Conservation (phyloP, 2,329 filamentous ascomycete genomes). For the Beauveria caledonica region DNA sequence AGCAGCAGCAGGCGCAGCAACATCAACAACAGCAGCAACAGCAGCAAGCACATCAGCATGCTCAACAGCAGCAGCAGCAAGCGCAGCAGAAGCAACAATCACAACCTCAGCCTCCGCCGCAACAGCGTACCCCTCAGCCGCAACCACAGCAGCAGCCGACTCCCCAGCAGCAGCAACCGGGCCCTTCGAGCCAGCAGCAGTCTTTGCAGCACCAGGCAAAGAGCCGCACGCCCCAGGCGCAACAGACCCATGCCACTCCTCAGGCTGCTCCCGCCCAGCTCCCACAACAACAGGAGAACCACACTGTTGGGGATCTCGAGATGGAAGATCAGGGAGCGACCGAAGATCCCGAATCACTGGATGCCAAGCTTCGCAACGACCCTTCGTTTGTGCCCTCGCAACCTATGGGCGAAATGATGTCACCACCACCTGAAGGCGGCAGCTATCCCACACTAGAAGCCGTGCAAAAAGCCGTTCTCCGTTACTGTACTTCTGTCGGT, state of each 20-base stretch:
- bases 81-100: slow-evolving; percentile 22
- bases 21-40: slow-evolving; percentile 21
- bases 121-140: slow-evolving; percentile 11
- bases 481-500: slow-evolving; percentile 59
- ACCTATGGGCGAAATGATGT: slow-evolving; percentile 53
- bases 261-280: slow-evolving; percentile 28
- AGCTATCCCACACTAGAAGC: slow-evolving; percentile 57
- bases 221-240: slow-evolving; percentile 4
- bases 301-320: slow-evolving; percentile 43
- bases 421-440: slow-evolving; percentile 54
- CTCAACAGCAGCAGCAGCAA: slow-evolving; percentile 22
- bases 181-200: slow-evolving; percentile 1
- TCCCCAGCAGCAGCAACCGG: slow-evolving; percentile 21
- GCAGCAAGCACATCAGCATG: slow-evolving; percentile 23
- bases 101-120: slow-evolving; percentile 18
- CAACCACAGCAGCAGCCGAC: slow-evolving; percentile 19
- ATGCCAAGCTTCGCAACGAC: slow-evolving; percentile 40
- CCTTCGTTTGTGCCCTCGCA: slow-evolving; percentile 43
- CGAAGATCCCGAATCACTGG: slow-evolving; percentile 36
- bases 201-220: slow-evolving; percentile 10
- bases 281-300: slow-evolving; percentile 32
- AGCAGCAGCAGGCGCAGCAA: slow-evolving; percentile 22
- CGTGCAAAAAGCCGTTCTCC: slow-evolving; percentile 54
- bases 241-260: slow-evolving; percentile 12
- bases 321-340: slow-evolving; percentile 41